phyloP scores from a whole-genome alignment of 768 basidiomycete genomes.

The Boletus rubescentipes region DNA sequence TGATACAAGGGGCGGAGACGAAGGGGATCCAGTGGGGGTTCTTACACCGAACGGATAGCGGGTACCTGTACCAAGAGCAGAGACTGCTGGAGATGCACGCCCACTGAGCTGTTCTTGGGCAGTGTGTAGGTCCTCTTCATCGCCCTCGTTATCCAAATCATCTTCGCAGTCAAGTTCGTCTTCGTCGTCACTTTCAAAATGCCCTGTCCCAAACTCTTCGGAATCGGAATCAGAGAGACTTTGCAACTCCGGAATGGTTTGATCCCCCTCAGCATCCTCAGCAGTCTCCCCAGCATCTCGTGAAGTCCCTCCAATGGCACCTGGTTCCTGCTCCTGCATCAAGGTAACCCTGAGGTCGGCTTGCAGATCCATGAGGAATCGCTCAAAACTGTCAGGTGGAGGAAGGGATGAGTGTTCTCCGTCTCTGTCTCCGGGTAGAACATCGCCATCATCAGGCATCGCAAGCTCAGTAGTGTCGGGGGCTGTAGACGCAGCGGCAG shows the following conservation, averaged over 20 bases:
- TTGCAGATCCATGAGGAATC: slow-evolving; percentile 79
- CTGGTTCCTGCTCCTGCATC: slow-evolving; percentile 35
- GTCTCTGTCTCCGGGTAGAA: slow-evolving; percentile 9
- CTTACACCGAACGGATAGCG: slow-evolving; percentile 10
- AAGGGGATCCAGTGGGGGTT: slow-evolving; percentile 1
- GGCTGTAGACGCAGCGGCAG: slow-evolving; percentile 1
- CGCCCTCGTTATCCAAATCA: slow-evolving; percentile 28
- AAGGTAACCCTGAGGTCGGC: slow-evolving; percentile 66
- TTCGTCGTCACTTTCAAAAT: slow-evolving; percentile 20
- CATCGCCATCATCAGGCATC: slow-evolving; percentile 4
- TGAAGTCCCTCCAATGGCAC: not conserved
- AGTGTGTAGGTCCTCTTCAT: slow-evolving; percentile 26
- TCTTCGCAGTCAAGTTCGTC: slow-evolving; percentile 32
- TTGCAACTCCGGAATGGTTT: slow-evolving; percentile 24
- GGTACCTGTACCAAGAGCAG: slow-evolving; percentile 16
- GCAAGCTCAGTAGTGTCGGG: slow-evolving; percentile 12
- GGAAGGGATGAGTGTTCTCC: slow-evolving; percentile 30
- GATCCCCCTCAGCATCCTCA: slow-evolving; percentile 20
- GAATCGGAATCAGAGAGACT: slow-evolving; percentile 28
- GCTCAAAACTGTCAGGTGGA: slow-evolving; percentile 72
- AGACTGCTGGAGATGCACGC: slow-evolving; percentile 27
- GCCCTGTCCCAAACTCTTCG: slow-evolving; percentile 22
- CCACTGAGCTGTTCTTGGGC: slow-evolving; percentile 23
- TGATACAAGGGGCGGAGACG: not conserved
- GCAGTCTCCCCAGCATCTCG: slow-evolving; percentile 10